Evolutionary conservation across 257 asterid species (phyloP).

Genomic region (Solanum bulbocastanum): DNA sequence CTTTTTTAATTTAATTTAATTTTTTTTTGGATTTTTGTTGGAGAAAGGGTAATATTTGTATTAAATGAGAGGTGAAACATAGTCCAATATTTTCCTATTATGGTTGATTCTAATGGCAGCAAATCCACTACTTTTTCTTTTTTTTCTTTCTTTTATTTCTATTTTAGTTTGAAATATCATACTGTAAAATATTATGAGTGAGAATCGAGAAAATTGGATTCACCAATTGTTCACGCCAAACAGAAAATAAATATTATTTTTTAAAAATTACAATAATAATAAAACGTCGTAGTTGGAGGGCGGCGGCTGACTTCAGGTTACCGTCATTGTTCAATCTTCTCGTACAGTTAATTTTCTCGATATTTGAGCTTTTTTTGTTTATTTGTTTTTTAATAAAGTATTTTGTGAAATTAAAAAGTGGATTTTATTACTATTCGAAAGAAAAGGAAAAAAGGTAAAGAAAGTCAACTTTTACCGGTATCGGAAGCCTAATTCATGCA

Average conservation of each 20-base stretch:
- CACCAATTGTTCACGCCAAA: slow-evolving; percentile 16
- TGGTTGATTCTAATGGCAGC: background rate
- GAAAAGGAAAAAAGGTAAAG: background rate
- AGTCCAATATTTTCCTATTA: background rate
- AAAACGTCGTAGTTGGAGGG: slow-evolving; percentile 33
- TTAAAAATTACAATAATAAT: background rate
- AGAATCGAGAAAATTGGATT: background rate
- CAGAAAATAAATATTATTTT: background rate
- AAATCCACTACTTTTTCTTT: background rate
- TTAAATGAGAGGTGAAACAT: background rate
- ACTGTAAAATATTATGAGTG: background rate
- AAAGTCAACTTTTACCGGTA: slow-evolving; percentile 2
- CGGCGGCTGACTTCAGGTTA: slow-evolving; percentile 37
- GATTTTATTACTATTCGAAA: background rate
- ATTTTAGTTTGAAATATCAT: background rate
- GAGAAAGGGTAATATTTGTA: background rate
- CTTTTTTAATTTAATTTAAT: too few relatives aligned
- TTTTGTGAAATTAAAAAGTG: background rate
- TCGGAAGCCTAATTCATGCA: slow-evolving; percentile 2
- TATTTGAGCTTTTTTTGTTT: background rate
- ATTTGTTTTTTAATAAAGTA: background rate
- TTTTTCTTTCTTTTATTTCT: background rate
- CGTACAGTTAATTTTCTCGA: background rate
- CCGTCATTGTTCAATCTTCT: slow-evolving; percentile 23
- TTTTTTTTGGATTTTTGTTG: background rate